phyloP scores from a whole-genome alignment of 345 rosid genomes.

The Brassica nigra region DNA sequence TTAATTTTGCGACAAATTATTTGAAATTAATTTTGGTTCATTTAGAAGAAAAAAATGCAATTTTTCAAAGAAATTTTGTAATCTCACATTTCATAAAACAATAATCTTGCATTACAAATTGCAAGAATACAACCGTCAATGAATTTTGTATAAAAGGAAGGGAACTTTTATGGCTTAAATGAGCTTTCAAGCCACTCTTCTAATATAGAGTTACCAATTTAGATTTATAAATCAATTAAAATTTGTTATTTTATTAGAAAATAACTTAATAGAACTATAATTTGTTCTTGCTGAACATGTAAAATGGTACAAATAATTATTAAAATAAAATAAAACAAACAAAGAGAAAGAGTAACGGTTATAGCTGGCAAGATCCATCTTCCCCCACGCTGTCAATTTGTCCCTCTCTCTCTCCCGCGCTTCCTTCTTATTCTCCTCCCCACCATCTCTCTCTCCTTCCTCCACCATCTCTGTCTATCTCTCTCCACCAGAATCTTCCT shows the following conservation, averaged over 20 bases:
- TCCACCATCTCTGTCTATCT: background rate
- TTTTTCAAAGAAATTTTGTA: too few species aligned
- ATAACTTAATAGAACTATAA: background rate
- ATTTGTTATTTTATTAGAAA: background rate
- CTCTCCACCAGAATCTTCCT: background rate
- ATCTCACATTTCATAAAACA: too few species aligned
- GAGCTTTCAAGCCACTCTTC: too few species aligned
- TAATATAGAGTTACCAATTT: background rate
- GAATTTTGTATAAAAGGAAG: too few species aligned
- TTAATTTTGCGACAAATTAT: too few species aligned
- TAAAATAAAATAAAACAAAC: background rate
- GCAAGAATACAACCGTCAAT: too few species aligned
- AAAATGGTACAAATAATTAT: background rate
- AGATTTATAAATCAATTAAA: background rate
- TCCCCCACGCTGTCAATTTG: slow-evolving; percentile 30
- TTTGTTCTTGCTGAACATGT: background rate
- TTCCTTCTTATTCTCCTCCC: slow-evolving; percentile 30
- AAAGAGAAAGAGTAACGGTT: slow-evolving; percentile 22
- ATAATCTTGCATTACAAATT: too few species aligned
- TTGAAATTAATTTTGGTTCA: too few species aligned
- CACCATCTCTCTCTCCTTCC: slow-evolving; percentile 13
- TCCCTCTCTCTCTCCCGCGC: slow-evolving; percentile 14
- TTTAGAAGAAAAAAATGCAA: too few species aligned
- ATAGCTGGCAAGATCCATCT: slow-evolving; percentile 35
- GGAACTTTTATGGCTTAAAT: too few species aligned